phyloP scores from a whole-genome alignment of 2,329 filamentous ascomycete genomes.

The Aplosporella prunicola region DNA sequence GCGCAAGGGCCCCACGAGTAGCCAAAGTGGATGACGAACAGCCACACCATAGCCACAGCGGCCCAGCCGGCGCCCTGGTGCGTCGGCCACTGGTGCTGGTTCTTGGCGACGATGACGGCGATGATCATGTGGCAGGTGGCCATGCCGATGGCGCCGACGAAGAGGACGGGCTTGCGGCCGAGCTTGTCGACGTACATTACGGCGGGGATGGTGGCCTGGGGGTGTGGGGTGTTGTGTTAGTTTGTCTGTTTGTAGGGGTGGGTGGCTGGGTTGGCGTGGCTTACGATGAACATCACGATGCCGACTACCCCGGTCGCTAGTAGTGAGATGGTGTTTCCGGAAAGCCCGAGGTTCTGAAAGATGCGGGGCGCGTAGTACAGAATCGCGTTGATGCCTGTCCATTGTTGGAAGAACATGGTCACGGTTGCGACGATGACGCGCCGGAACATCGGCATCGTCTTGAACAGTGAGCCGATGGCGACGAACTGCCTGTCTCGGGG shows the following conservation, averaged over 20 bases:
- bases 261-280: background rate
- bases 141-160: constrained; percentile 61
- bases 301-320: constrained; percentile 64
- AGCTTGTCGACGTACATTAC: constrained; percentile 57
- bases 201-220: constrained; percentile 49
- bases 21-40: constrained; percentile 66
- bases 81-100: constrained; percentile 48
- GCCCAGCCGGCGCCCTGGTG: constrained; percentile 60
- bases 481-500: constrained; percentile 52
- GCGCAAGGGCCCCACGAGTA: constrained; percentile 67
- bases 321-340: constrained; percentile 42
- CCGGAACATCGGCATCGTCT: constrained; percentile 56
- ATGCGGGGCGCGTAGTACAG: constrained; percentile 42
- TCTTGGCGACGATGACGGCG: constrained; percentile 54
- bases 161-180: constrained; percentile 53
- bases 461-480: constrained; percentile 55
- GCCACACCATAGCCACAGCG: constrained; percentile 60
- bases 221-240: background rate
- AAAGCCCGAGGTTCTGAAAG: constrained; percentile 38
- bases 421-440: constrained; percentile 53
- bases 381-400: constrained; percentile 38
- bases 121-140: constrained; percentile 62
- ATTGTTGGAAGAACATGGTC: constrained; percentile 43
- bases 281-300: constrained; percentile 55
- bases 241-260: background rate